These are phyloP conservation scores for Perkinsus marinus DNA, from an alignment of 169 alveolate species.

Conservation along the genomic window DNA sequence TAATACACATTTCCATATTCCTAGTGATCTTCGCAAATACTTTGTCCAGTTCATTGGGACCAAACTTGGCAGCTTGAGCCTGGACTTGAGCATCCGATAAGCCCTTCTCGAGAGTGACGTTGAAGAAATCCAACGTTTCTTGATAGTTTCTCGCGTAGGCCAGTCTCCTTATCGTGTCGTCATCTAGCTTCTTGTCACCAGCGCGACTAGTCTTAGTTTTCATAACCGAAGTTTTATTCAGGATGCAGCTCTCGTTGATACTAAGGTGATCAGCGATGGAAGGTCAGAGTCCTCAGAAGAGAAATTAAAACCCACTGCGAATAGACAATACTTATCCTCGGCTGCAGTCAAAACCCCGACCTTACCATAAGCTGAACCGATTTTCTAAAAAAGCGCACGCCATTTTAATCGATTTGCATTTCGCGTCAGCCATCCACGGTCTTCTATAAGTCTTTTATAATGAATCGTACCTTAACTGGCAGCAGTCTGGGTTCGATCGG, in stretches of 20 bases:
- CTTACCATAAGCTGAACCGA: neutral
- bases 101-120: neutral
- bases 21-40: too few relatives aligned
- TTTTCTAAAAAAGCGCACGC: neutral
- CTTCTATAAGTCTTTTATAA: too few relatives aligned
- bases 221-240: too few relatives aligned
- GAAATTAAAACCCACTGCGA: neutral
- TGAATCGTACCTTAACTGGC: too few relatives aligned
- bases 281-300: too few relatives aligned
- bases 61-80: neutral
- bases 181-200: neutral
- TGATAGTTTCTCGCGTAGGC: neutral
- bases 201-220: too few relatives aligned
- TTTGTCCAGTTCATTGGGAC: neutral
- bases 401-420: neutral
- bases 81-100: neutral
- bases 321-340: neutral
- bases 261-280: too few relatives aligned
- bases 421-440: neutral
- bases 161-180: neutral
- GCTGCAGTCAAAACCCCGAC: neutral
- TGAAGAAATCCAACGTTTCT: neutral
- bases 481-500: too few relatives aligned
- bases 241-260: too few relatives aligned
- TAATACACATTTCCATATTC: slow-evolving; percentile 71